Percentiles rank a stretch among this genome's conserved stretches.
phyloP scores from a whole-genome alignment of 192 early-diverging fungal species.

The Linnemannia hyalina region DNA sequence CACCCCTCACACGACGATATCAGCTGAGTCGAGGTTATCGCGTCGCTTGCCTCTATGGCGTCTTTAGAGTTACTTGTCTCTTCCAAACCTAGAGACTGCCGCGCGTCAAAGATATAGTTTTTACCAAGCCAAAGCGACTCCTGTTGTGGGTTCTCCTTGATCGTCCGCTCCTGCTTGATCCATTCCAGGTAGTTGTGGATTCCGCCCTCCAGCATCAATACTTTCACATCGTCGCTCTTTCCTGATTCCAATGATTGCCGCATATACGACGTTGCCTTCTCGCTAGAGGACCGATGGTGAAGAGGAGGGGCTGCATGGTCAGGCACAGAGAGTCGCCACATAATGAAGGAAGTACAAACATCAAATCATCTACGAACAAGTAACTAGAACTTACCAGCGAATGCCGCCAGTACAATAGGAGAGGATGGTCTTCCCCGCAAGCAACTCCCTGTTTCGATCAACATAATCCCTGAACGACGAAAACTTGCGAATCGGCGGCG shows the following conservation, averaged over 20 bases:
- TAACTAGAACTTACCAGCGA: constrained; percentile 30
- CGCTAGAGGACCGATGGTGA: constrained; percentile 34
- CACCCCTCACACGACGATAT: constrained; percentile 60
- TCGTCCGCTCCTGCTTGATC: constrained; percentile 57
- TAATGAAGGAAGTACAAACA: background rate
- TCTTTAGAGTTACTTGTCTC: background rate
- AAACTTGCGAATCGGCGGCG: constrained; percentile 76
- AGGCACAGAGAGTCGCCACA: background rate
- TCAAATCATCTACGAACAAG: background rate
- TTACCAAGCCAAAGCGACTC: constrained; percentile 71
- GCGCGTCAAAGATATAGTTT: constrained; percentile 83
- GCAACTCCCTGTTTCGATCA: constrained; percentile 55
- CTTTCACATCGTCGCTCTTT: constrained; percentile 44
- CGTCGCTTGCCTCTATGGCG: background rate
- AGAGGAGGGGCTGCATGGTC: background rate
- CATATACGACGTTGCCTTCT: constrained; percentile 73
- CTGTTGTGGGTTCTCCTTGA: background rate
- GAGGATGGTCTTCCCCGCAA: constrained; percentile 68
- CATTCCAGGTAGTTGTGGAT: constrained; percentile 82
- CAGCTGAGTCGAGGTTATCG: background rate
- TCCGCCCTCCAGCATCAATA: constrained; percentile 77
- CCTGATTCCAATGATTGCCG: constrained; percentile 48
- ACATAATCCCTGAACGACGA: constrained; percentile 71
- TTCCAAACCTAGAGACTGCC: constrained; percentile 63
- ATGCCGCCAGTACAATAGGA: constrained; percentile 78